These are phyloP conservation scores for Stropharia rugosoannulata DNA, from an alignment of 768 basidiomycete species.

Conservation along the genomic window DNA sequence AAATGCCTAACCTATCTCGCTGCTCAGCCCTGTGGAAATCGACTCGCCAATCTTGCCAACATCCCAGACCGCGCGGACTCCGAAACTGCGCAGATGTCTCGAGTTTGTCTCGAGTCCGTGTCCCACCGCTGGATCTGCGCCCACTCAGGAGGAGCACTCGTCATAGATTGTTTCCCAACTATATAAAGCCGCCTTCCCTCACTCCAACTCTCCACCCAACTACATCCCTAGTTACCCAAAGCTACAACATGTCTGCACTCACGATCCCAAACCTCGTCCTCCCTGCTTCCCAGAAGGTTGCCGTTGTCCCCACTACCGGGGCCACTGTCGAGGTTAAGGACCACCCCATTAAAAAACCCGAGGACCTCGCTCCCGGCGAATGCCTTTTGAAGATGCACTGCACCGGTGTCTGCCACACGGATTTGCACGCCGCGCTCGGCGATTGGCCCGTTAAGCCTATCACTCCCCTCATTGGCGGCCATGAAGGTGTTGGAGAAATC, in stretches of 20 bases:
- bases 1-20: no score
- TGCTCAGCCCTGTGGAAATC: no score
- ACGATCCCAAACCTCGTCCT: slow-evolving; percentile 18
- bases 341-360: slow-evolving; percentile 54
- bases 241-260: slow-evolving; percentile 1
- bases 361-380: slow-evolving; percentile 63
- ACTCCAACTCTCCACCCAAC: not conserved
- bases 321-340: slow-evolving; percentile 38
- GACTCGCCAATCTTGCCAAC: not conserved
- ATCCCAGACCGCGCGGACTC: not conserved
- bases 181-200: not conserved
- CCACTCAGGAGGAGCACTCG: not conserved
- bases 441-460: slow-evolving; percentile 81
- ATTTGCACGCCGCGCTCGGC: slow-evolving; percentile 69
- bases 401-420: slow-evolving; percentile 87
- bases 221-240: not conserved
- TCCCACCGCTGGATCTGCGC: not conserved
- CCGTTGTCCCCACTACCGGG: slow-evolving; percentile 37
- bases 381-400: slow-evolving; percentile 75
- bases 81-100: not conserved
- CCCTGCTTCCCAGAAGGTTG: slow-evolving; percentile 42
- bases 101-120: not conserved
- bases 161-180: not conserved
- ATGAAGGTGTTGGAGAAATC: slow-evolving; percentile 81
- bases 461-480: slow-evolving; percentile 74